Evolutionary conservation across 352 stramenopile genomes (phyloP).

Genomic region (Blastocystis sp.): DNA sequence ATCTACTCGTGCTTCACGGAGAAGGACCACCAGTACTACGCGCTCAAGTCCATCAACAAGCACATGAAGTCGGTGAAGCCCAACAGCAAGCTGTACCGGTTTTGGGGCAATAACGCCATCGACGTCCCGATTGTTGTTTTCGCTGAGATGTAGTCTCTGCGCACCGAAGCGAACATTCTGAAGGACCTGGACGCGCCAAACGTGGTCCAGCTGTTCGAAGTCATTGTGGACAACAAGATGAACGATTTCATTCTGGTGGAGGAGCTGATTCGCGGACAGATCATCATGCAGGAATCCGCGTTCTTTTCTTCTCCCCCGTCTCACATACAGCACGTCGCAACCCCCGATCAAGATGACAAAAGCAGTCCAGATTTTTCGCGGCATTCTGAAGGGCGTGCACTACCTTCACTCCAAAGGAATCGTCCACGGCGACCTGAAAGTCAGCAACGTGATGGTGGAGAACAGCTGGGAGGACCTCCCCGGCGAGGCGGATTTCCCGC

Average conservation of each 20-base stretch:
- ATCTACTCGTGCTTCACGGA: conserved; percentile 45
- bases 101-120: conserved; percentile 66
- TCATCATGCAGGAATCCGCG: conserved; percentile 63
- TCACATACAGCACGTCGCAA: conserved; percentile 15
- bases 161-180: conserved; percentile 83
- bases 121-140: conserved; percentile 20
- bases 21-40: conserved; percentile 50
- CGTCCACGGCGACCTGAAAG: conserved; percentile 91
- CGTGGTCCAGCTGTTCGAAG: conserved; percentile 83
- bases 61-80: conserved; percentile 63
- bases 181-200: conserved; percentile 85
- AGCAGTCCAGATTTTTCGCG: conserved; percentile 54
- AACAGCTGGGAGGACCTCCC: conserved; percentile 58
- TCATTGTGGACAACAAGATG: conserved; percentile 78
- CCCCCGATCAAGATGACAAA: conserved; percentile 41
- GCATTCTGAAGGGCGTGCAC: conserved; percentile 82
- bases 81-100: conserved; percentile 56
- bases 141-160: not conserved
- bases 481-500: not conserved
- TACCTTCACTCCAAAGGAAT: conserved; percentile 93
- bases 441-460: conserved; percentile 86
- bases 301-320: not conserved
- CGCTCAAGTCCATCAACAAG: conserved; percentile 68
- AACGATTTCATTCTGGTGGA: conserved; percentile 67
- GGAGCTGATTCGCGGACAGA: conserved; percentile 44